phyloP scores from a whole-genome alignment of 257 asterid genomes.

The Scutellaria barbata region DNA sequence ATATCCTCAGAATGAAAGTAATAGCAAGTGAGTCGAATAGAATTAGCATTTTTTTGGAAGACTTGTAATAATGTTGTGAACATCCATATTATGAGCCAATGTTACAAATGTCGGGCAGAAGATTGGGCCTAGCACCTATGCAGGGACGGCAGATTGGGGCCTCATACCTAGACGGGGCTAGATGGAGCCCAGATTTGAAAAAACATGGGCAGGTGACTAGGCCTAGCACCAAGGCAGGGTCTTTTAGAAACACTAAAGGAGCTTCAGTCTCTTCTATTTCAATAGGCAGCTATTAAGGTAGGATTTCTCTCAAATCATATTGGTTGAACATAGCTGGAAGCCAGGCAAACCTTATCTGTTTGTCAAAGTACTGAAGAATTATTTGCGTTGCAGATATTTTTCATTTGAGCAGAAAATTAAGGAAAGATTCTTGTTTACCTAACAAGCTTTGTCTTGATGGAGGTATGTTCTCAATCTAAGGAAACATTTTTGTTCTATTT shows the following conservation, averaged over 20 bases:
- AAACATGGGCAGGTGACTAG: not conserved
- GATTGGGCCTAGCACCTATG: not conserved
- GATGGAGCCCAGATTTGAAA: not conserved
- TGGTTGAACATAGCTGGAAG: slow-evolving; percentile 27
- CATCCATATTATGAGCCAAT: not conserved
- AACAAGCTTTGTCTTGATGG: slow-evolving; percentile 28
- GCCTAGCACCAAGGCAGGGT: not conserved
- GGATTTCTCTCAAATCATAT: slow-evolving; percentile 26
- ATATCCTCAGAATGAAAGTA: no score
- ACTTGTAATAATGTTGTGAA: not conserved
- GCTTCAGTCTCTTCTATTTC: slow-evolving; percentile 1
- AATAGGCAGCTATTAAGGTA: slow-evolving; percentile 23
- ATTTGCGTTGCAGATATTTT: slow-evolving; percentile 27
- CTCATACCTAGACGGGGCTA: not conserved
- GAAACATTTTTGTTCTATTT: slow-evolving; percentile 21
- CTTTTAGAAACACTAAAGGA: not conserved
- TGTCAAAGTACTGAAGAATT: slow-evolving; percentile 25
- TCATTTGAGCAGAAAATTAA: slow-evolving; percentile 29
- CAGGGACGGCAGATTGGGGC: not conserved
- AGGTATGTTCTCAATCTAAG: slow-evolving; percentile 38
- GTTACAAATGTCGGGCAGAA: not conserved
- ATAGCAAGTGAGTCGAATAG: no score
- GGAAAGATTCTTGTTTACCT: slow-evolving; percentile 36
- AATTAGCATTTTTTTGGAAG: not conserved
- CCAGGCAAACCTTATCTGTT: slow-evolving; percentile 33